Conservation (phyloP, 2,329 filamentous ascomycete species). For the Rutstroemia sp. region DNA sequence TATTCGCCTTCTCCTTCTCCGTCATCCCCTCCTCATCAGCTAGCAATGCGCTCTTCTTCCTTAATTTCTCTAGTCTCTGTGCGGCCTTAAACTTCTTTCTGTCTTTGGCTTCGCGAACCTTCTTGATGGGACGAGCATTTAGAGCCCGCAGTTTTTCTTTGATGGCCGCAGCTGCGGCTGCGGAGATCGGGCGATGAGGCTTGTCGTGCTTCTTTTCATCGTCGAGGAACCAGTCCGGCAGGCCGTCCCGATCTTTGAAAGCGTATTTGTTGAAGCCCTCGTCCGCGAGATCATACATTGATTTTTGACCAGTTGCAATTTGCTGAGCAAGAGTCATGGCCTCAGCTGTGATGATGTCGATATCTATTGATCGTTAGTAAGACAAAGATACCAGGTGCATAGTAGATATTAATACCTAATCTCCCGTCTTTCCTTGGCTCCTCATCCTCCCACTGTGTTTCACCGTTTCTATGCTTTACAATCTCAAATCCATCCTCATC, state of each 20-base stretch:
- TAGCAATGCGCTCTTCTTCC: constrained; percentile 91
- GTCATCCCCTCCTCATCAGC: constrained; percentile 86
- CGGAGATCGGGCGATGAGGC: constrained; percentile 80
- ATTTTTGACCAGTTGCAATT: constrained; percentile 79
- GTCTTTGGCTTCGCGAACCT: constrained; percentile 92
- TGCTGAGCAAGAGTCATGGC: constrained; percentile 96
- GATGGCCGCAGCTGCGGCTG: constrained; percentile 83
- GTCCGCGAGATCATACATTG: constrained; percentile 72
- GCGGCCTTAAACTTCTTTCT: constrained; percentile 96
- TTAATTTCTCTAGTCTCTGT: constrained; percentile 83
- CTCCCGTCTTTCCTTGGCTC: constrained; percentile 56
- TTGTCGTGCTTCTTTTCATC: constrained; percentile 83
- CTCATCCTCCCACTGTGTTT: constrained; percentile 60
- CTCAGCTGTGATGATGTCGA: constrained; percentile 98
- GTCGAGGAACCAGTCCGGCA: constrained; percentile 97
- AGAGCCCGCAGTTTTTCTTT: constrained; percentile 89
- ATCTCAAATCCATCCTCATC: constrained; percentile 54
- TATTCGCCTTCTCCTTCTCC: constrained; percentile 90
- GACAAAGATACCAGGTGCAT: background rate
- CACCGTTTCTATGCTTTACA: constrained; percentile 42
- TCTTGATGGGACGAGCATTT: constrained; percentile 97
- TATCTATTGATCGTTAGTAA: constrained; percentile 49
- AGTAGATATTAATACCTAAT: constrained; percentile 37
- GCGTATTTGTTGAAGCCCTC: constrained; percentile 90
- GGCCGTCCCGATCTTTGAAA: constrained; percentile 82